Evolutionary conservation across 306 rosid genomes (phyloP), one percentile per base, ranked within the genome.

Genomic region (Begonia peltatifolia): DNA sequence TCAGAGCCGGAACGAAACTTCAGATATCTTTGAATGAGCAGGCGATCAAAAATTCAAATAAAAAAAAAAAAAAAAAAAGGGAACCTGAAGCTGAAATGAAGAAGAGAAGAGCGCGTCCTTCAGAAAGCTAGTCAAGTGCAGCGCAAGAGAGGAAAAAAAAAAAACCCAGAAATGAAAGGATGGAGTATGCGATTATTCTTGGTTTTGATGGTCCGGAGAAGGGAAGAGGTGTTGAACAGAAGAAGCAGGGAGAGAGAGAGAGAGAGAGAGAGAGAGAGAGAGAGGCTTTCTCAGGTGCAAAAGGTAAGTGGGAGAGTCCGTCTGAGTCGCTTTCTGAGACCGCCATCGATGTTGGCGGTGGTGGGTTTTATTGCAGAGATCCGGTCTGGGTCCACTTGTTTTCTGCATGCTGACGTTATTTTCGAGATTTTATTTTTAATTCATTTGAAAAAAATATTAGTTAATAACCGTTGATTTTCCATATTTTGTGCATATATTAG

Each of bases 241-340:
- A 52, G 62, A 47, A 47, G 44, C 14, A 44, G 10, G 36, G 55
- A 48, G 63, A 59, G 47, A 49, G 14, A 3, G 11, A 36, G 17
- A 58, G 5, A 18, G 48, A 49, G 55, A 48, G 63, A 59, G 47
- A 49, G 14, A 3, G 11, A 36, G 17, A 58, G 5, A 18, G 48
- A 44, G 48, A 44, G 48, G 6, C 6, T 7, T 6, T 11, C 48
- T 44, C 48, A 10, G 14, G 48, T 44, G 48, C n/a, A 44, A n/a
- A 44, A 44, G 14, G 48, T n/a, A 0, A 10, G 48, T 44, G 48
- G 48, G 38, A 30, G 38, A 30, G 38, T 30, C 38, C 1, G 38
- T 5, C 38, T 5, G 38, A 7, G 48, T 44, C 48, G 11, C n/a
- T 44, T 44, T 44, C 14, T 10, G 14, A 44, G 48, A 44, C 48